Base-by-base conservation (phyloP, 495 filamentous ascomycete genomes). In the Cetradonia linearis region DNA sequence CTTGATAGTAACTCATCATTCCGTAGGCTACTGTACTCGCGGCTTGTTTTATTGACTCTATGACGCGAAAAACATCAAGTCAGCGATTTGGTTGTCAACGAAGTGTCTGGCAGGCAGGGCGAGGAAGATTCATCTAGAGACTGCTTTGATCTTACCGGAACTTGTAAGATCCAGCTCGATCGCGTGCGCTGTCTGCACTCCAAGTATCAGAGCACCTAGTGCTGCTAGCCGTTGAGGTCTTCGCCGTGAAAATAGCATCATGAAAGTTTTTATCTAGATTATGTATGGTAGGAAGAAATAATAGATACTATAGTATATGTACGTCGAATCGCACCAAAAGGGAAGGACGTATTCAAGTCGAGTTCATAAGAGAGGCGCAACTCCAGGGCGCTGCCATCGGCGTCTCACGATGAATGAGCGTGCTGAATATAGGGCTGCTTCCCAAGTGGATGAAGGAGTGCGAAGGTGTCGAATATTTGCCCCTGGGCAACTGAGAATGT, bases 1-100 rank as follows among this genome's bases (percentile, higher is more conserved):
- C 85, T 30, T 76, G 71, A 65, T 91, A 91, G 68, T 83, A 86
- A 44, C 73, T 75, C 78, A 89, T 85, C 74, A 89, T 81, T 57
- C 83, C 84, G 56, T 80, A 72, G 7, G 81, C 77, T 56, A 80
- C 71, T 36, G 76, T 74, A 49, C 75, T 79, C 14, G 87, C 83
- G 36, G 83, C 78, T 62, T 76, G 65, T 67, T 80, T 83, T 62
- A 90, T 74, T 1, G 86, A 87, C 66, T 83, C 88, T 91, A 50
- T 20, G 52, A 18, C 5, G 30, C 14, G 25, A 54, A n/a, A n/a
- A 46, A 2, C 14, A 52, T 16, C 20, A 37, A 27, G 40, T 61
- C 52, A 61, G 59, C 40, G n/a, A 4, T 36, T 42, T 10, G 13
- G 47, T 30, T 5, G 27, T 11, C 16, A 13, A 34, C 3, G 3